Evolutionary conservation across 2,329 filamentous ascomycete species (phyloP).

Genomic region (Aspergillus puulaauensis): DNA sequence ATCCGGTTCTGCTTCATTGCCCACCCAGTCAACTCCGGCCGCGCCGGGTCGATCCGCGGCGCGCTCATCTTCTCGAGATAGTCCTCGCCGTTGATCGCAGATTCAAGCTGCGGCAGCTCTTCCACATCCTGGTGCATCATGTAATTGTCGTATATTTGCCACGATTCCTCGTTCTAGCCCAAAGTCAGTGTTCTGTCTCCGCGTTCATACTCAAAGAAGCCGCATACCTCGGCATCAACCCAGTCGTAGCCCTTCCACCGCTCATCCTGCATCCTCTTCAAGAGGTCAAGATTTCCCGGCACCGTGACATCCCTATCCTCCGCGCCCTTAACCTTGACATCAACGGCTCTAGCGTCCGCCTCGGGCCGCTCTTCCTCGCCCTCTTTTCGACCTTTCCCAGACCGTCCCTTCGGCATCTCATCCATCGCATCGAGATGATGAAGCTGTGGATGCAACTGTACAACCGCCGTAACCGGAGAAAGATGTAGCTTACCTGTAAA

Average conservation of each 20-base stretch:
- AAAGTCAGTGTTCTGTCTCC: slow-evolving; percentile 9
- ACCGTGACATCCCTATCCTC: slow-evolving; percentile 65
- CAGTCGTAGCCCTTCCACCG: slow-evolving; percentile 78
- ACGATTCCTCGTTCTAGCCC: slow-evolving; percentile 63
- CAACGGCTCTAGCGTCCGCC: slow-evolving; percentile 70
- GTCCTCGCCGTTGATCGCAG: slow-evolving; percentile 56
- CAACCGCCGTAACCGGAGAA: slow-evolving; percentile 76
- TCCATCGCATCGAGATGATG: slow-evolving; percentile 85
- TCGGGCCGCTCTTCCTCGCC: slow-evolving; percentile 47
- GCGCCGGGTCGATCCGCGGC: slow-evolving; percentile 47
- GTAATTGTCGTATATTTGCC: slow-evolving; percentile 71
- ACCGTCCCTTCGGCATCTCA: slow-evolving; percentile 55
- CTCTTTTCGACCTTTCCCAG: slow-evolving; percentile 39
- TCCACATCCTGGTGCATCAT: slow-evolving; percentile 58
- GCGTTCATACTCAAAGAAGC: neutral
- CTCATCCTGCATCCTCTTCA: slow-evolving; percentile 78
- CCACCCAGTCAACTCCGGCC: slow-evolving; percentile 44
- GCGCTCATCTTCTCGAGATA: slow-evolving; percentile 66
- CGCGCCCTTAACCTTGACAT: slow-evolving; percentile 80
- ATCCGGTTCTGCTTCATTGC: slow-evolving; percentile 45
- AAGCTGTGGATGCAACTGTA: slow-evolving; percentile 87
- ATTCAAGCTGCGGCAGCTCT: slow-evolving; percentile 50
- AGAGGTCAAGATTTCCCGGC: slow-evolving; percentile 71
- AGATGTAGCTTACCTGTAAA: slow-evolving; percentile 76
- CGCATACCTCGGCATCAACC: slow-evolving; percentile 68